Conservation (phyloP, 805 yeast species). For the Ogataea nakhonphanomensis region DNA sequence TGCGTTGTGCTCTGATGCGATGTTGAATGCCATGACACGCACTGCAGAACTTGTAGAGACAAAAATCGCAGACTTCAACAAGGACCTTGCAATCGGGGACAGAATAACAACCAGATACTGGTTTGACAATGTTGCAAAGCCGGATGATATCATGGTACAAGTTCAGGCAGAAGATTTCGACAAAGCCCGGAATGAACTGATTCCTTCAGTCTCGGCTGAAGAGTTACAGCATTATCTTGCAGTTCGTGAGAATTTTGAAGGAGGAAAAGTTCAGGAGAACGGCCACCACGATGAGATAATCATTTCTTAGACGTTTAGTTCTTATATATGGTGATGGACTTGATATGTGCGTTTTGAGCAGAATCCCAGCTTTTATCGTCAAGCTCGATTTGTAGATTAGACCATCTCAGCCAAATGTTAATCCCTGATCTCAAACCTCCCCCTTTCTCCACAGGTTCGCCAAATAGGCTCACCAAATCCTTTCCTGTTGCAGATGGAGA, state of each 20-base stretch:
- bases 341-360: slow-evolving; percentile 29
- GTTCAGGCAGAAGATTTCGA: slow-evolving; percentile 73
- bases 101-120: slow-evolving; percentile 74
- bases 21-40: slow-evolving; percentile 94
- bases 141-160: slow-evolving; percentile 61
- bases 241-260: slow-evolving; percentile 82
- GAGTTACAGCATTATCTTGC: slow-evolving; percentile 79
- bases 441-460: slow-evolving; percentile 41
- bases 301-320: neutral
- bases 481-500: slow-evolving; percentile 24
- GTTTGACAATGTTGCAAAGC: slow-evolving; percentile 78
- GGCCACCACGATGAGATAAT: neutral
- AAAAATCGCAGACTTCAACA: slow-evolving; percentile 54
- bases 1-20: slow-evolving; percentile 92
- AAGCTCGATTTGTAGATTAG: slow-evolving; percentile 34
- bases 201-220: slow-evolving; percentile 84
- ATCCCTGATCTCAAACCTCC: slow-evolving; percentile 35
- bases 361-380: slow-evolving; percentile 36
- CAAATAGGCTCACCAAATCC: slow-evolving; percentile 31
- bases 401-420: slow-evolving; percentile 41
- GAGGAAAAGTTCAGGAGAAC: slow-evolving; percentile 40
- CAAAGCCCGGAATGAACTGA: slow-evolving; percentile 68
- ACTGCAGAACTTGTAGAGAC: slow-evolving; percentile 73
- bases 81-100: slow-evolving; percentile 31
- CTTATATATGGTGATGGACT: slow-evolving; percentile 28